Base-by-base conservation (phyloP, 306 rosid genomes). In the Gleditsia sinensis region DNA sequence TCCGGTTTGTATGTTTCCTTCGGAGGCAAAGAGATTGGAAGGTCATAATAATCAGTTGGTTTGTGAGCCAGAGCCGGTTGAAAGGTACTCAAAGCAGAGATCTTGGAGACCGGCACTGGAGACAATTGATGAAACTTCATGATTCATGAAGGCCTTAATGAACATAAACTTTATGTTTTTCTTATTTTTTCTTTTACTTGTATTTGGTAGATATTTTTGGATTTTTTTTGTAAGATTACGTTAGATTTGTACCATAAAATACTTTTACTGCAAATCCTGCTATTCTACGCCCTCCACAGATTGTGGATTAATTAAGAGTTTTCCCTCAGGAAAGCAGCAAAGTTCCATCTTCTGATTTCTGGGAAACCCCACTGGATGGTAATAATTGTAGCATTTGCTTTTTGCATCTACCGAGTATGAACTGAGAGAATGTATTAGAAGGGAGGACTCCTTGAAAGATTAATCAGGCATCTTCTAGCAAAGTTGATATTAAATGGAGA, bases 71-170 rank as follows among this genome's bases (percentile, higher is more conserved):
- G 88, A 80, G 20, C 72, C 81, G 3, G 73, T 75, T 30, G 67
- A 85, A 80, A 85, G 83, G 77, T 83, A 53, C 75, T 80, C 87
- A 42, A 89, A 89, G 74, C 98, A 88, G 71, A 81, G 96, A 76
- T 88, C 98, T 65, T 91, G 98, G 98, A 91, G 76, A 73, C 97
- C 98, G 0, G 89, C 96, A 16, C 81, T 91, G 43, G 97, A 91
- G 64, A 94, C 98, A 70, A 91, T 94, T 75, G 87, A 65, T 78
- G 98, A 94, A 80, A 83, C 85, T 78, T 75, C 86, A 9, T 82
- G 60, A 76, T n/a, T n/a, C n/a, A n/a, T n/a, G n/a, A 74, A 65
- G 36, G 12, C 60, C 33, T 60, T 37, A 23, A 68, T 80, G 73
- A 46, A 53, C 65, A 50, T 17, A 13, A 5, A n/a, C 9, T 17